These are phyloP conservation scores for Pseudocercospora musae DNA, from an alignment of 2,329 filamentous ascomycete species.

Conservation along the genomic window DNA sequence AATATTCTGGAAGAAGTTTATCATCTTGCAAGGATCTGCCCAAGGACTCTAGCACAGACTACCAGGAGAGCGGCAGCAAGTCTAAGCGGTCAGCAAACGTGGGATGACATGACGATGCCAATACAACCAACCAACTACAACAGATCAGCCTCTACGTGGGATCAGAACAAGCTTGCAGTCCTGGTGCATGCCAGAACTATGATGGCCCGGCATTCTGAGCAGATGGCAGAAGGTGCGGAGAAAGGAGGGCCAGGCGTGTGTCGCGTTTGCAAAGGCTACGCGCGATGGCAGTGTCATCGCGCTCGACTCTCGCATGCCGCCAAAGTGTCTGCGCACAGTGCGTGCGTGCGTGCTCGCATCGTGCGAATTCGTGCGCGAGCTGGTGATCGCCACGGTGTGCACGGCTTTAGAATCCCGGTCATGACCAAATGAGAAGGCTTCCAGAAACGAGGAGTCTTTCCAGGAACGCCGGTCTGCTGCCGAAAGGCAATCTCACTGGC, in stretches of 20 bases:
- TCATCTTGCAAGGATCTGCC: background rate
- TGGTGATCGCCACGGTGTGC: background rate
- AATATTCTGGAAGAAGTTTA: background rate
- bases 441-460: background rate
- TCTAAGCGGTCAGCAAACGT: background rate
- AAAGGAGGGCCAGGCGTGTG: background rate
- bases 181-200: background rate
- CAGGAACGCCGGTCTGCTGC: background rate
- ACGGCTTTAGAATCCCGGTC: background rate
- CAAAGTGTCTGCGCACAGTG: background rate
- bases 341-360: background rate
- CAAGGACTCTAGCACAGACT: background rate
- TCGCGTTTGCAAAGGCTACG: background rate
- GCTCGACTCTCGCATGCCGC: background rate
- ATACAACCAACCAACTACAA: background rate
- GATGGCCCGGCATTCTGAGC: background rate
- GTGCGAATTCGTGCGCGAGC: background rate
- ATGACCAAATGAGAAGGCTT: background rate
- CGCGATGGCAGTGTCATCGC: background rate
- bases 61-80: background rate
- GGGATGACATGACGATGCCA: background rate
- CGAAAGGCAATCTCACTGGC: conserved; percentile 2
- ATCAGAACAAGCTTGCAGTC: background rate
- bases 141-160: background rate
- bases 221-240: background rate